Evolutionary conservation across 306 rosid species (phyloP).

Genomic region (Glycine tomentella): DNA sequence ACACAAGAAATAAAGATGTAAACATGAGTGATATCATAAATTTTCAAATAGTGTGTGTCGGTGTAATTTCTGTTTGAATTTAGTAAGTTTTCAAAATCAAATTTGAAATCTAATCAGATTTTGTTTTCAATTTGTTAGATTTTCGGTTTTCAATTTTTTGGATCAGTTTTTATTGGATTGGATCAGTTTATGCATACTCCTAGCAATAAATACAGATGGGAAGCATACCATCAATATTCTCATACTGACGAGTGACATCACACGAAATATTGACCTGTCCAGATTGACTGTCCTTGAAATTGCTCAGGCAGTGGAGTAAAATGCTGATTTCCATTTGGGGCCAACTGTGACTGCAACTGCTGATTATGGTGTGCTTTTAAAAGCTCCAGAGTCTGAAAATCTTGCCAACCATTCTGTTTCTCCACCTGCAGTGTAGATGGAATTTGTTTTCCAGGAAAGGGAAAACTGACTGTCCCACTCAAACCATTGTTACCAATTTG

Average conservation of each 20-base stretch:
- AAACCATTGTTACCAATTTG: conserved; percentile 59
- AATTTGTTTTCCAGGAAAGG: conserved; percentile 90
- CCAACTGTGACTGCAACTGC: conserved; percentile 71
- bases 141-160: too few species aligned
- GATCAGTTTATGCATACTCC: neutral
- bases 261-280: conserved; percentile 87
- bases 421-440: conserved; percentile 62
- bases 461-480: conserved; percentile 67
- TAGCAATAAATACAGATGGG: conserved; percentile 40
- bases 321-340: conserved; percentile 68
- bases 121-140: too few species aligned
- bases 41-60: too few species aligned
- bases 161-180: too few species aligned
- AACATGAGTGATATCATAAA: neutral
- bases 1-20: neutral
- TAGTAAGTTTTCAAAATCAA: neutral
- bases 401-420: conserved; percentile 77
- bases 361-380: conserved; percentile 70
- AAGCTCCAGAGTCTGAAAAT: conserved; percentile 65
- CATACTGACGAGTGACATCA: conserved; percentile 55
- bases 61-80: neutral
- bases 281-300: conserved; percentile 84
- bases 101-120: neutral
- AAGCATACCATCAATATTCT: conserved; percentile 70
- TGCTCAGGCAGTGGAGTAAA: conserved; percentile 75